Conservation (phyloP, 441 rosid species). For the Caryocar brasiliense region DNA sequence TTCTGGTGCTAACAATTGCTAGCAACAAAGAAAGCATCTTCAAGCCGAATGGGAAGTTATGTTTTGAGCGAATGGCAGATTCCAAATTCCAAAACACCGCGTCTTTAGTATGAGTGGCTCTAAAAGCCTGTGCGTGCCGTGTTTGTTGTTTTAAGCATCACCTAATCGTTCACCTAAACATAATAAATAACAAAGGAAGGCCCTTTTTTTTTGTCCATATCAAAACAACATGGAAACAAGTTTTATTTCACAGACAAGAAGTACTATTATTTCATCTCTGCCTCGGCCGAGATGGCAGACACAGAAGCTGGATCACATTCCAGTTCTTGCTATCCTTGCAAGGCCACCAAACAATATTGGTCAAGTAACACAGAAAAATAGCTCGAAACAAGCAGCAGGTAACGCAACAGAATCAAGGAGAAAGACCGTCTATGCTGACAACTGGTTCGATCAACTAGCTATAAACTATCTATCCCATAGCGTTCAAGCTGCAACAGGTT, state of each 20-base stretch:
- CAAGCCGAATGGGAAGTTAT: too few relatives aligned
- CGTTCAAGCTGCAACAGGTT: conserved; percentile 65
- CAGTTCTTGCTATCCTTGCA: conserved; percentile 27
- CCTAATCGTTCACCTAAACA: too few relatives aligned
- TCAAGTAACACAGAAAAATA: conserved; percentile 11
- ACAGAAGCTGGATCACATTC: conserved; percentile 7
- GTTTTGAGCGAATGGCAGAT: too few relatives aligned
- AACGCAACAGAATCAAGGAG: background rate
- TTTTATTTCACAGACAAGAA: conserved; percentile 8
- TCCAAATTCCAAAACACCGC: too few relatives aligned
- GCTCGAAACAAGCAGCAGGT: conserved; percentile 6
- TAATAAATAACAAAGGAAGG: too few relatives aligned
- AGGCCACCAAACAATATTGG: conserved; percentile 19
- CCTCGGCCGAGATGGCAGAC: background rate
- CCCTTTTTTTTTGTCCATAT: too few relatives aligned
- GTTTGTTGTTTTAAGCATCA: too few relatives aligned
- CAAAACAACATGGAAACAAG: conserved; percentile 34
- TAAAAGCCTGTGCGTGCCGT: too few relatives aligned
- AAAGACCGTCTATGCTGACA: conserved; percentile 36
- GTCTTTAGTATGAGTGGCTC: too few relatives aligned
- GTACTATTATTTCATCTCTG: background rate
- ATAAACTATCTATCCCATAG: conserved; percentile 46
- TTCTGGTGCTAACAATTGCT: too few relatives aligned
- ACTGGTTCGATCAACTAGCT: conserved; percentile 53
- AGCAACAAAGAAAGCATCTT: too few relatives aligned